Percentiles rank a stretch among this genome's conserved stretches.
Evolutionary conservation across 2,329 filamentous ascomycete genomes (phyloP).

Genomic region (Curvularia lunata): DNA sequence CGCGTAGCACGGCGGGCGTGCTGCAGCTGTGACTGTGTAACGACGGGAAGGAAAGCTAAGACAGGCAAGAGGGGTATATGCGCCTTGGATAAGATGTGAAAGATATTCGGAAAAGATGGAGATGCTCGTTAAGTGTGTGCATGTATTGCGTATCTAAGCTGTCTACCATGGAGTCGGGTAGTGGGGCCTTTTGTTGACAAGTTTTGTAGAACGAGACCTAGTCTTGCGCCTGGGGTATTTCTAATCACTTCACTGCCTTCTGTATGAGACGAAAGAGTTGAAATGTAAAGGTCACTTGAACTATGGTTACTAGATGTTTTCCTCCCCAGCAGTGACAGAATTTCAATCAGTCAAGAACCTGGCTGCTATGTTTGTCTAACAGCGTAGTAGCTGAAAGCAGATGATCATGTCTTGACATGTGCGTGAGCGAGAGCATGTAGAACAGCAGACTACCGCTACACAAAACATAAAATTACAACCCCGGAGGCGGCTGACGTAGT

Average conservation of each 20-base stretch:
- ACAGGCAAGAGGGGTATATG: background rate
- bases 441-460: background rate
- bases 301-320: background rate
- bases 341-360: background rate
- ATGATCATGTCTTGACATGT: background rate
- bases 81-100: background rate
- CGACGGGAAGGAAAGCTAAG: background rate
- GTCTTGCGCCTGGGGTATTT: background rate
- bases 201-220: background rate
- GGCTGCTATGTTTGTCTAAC: background rate
- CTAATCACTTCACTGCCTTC: background rate
- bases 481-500: background rate
- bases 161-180: too few species aligned
- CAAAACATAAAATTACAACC: background rate
- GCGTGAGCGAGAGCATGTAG: background rate
- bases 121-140: background rate
- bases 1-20: background rate
- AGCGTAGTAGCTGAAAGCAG: background rate
- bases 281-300: background rate
- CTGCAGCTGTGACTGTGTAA: background rate
- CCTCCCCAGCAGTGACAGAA: background rate
- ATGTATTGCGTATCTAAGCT: background rate
- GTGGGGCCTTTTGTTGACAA: background rate
- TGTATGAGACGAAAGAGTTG: background rate
- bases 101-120: background rate